Base-by-base conservation (phyloP, 1,284 basidiomycete genomes). In the Bondarzewia mesenterica region DNA sequence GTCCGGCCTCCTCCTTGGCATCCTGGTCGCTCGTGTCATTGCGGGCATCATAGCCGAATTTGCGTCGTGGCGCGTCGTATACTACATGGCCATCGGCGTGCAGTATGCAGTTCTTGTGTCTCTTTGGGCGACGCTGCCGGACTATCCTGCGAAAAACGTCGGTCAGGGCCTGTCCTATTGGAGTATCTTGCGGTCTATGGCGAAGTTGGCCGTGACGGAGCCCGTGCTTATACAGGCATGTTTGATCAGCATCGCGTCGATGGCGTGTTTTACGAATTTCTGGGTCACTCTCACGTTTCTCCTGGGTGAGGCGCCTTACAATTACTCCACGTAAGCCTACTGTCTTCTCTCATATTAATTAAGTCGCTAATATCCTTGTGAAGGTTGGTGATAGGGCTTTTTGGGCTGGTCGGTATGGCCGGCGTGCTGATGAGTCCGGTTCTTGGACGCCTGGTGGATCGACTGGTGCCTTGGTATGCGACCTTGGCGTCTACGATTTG, bases 271-370 rank as follows among this genome's bases (percentile, higher is more conserved):
- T 50, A 53, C 60, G 10, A 57, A 52, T 44, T 69, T 63, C 54
- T 72, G 75, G 75, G 70, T 74, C 7, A 73, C 71, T 15, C 60
- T 77, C 23, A 78, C 77, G 0, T 78, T 78, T 62, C 63, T 79
- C 5, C 67, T 80, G 7, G 69, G 67, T 32, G 72, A 67, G 4
- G 53, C 67, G 1, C 75, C 74, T 2, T 80, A 78, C 56, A 50
- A 72, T 58, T 76, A 69, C 52, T 47, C 46, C n/a, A 47, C 46
- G 46, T 47, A 27, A 18, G 46, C 25, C 23, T 43, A 14, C 37
- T 14, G 3, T n/a, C n/a, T 40, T n/a, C 4, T 10, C n/a, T n/a
- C 8, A 5, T 20, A 7, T 35, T 8, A n/a, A 36, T n/a, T 27
- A 5, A 20, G 15, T 8, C 12, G 22, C 27, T n/a, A 18, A 21